phyloP scores from a whole-genome alignment of 148 eudicot species.

The Chenopodium berlandieri region DNA sequence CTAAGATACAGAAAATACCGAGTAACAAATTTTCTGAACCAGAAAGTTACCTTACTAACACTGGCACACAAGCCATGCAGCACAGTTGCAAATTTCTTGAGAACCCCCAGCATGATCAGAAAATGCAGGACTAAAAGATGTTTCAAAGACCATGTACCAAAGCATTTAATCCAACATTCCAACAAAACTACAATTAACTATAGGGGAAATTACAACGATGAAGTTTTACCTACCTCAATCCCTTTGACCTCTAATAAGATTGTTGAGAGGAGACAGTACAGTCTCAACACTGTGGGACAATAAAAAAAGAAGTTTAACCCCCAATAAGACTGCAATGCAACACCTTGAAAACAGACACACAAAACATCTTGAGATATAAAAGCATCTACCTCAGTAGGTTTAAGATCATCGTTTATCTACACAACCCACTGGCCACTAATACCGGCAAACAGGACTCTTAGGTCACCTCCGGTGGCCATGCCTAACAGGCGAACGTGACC shows the following conservation, averaged over 20 bases:
- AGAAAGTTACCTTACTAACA: conserved; percentile 19
- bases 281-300: conserved; percentile 49
- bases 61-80: conserved; percentile 16
- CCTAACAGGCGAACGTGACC: conserved; percentile 69
- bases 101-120: conserved; percentile 11
- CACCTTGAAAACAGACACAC: conserved; percentile 29
- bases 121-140: conserved; percentile 8
- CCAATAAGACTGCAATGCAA: conserved; percentile 27
- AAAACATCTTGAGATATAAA: conserved; percentile 33
- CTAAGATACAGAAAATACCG: neutral
- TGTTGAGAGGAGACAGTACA: conserved; percentile 41
- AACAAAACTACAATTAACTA: conserved; percentile 16
- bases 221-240: conserved; percentile 45
- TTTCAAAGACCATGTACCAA: conserved; percentile 15
- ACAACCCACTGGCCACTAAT: conserved; percentile 29
- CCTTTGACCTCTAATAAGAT: conserved; percentile 35
- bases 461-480: conserved; percentile 56
- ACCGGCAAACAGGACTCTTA: conserved; percentile 35
- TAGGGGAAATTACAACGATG: conserved; percentile 22
- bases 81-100: conserved; percentile 6
- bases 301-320: conserved; percentile 36
- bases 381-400: conserved; percentile 50
- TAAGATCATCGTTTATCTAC: conserved; percentile 31
- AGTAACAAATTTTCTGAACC: conserved; percentile 11
- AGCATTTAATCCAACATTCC: conserved; percentile 28